phyloP scores from a whole-genome alignment of 306 rosid genomes.

The Phaseolus lunatus region DNA sequence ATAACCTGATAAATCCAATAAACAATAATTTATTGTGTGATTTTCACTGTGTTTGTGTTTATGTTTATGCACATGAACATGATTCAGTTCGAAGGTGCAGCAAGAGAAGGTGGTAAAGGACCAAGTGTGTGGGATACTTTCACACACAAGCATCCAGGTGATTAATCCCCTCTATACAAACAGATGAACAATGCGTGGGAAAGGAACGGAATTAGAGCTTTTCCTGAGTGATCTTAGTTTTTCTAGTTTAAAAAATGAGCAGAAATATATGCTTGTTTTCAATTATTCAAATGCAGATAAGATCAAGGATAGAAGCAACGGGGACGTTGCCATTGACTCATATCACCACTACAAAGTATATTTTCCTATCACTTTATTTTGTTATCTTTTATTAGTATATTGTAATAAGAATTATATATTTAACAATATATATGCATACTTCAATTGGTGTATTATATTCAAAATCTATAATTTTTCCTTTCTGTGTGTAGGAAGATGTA shows the following conservation, averaged over 20 bases:
- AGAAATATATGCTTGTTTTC: background rate
- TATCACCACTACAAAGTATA: slow-evolving; percentile 53
- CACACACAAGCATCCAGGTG: too few relatives aligned
- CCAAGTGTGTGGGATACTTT: too few relatives aligned
- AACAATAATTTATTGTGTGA: background rate
- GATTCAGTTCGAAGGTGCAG: too few relatives aligned
- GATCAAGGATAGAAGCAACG: slow-evolving; percentile 49
- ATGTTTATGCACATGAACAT: background rate
- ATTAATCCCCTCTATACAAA: background rate
- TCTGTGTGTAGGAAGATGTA: slow-evolving; percentile 58
- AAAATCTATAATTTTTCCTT: background rate
- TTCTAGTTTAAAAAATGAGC: background rate
- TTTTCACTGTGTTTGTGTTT: background rate
- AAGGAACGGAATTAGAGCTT: background rate
- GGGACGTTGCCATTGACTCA: slow-evolving; percentile 51
- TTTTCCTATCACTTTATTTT: background rate
- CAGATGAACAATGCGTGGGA: background rate
- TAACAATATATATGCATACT: background rate
- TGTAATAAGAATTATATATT: background rate
- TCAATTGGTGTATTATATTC: background rate
- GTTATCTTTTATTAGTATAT: too few relatives aligned
- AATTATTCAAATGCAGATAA: slow-evolving; percentile 39
- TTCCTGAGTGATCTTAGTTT: background rate
- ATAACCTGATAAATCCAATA: too few relatives aligned
- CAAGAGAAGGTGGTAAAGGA: too few relatives aligned